Percentiles rank a stretch among this genome's conserved stretches.
Conservation (phyloP, 495 filamentous ascomycete species). For the Talaromyces wortmannii region DNA sequence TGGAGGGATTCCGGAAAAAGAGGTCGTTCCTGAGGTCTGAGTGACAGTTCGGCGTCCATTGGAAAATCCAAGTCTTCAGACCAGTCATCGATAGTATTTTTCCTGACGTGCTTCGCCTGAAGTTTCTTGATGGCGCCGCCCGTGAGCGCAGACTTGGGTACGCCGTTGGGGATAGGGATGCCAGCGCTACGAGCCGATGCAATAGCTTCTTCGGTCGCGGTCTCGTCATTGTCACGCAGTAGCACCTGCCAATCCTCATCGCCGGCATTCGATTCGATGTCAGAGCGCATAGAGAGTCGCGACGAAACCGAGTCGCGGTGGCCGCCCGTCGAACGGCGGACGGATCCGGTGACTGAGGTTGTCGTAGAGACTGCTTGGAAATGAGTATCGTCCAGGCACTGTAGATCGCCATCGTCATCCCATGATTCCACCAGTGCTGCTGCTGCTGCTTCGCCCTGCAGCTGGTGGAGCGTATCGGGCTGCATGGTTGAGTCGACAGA, state of each 20-base stretch:
- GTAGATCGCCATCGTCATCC: constrained; percentile 80
- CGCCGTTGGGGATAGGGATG: constrained; percentile 83
- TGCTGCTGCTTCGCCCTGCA: constrained; percentile 46
- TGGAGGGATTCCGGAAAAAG: constrained; percentile 63
- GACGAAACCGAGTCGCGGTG: constrained; percentile 74
- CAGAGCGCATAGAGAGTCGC: constrained; percentile 69
- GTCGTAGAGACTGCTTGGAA: constrained; percentile 58
- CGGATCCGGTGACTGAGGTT: constrained; percentile 42
- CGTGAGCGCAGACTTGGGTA: constrained; percentile 88
- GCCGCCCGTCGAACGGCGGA: constrained; percentile 32
- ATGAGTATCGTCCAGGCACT: constrained; percentile 64
- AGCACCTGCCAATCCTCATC: constrained; percentile 85
- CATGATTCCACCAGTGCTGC: constrained; percentile 71
- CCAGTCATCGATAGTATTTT: constrained; percentile 80
- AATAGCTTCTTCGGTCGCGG: constrained; percentile 74
- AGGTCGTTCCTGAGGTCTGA: constrained; percentile 52
- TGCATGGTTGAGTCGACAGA: constrained; percentile 35
- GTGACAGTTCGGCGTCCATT: constrained; percentile 49
- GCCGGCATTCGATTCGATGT: constrained; percentile 62
- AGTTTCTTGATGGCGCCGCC: constrained; percentile 93
- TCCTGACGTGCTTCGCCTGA: constrained; percentile 71
- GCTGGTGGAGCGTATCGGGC: constrained; percentile 47
- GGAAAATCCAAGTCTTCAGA: constrained; percentile 85
- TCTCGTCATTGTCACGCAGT: constrained; percentile 71
- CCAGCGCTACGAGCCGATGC: constrained; percentile 79